These are phyloP conservation scores for Colletotrichum eleusines DNA, from an alignment of 2,329 filamentous ascomycete species.

Conservation along the genomic window DNA sequence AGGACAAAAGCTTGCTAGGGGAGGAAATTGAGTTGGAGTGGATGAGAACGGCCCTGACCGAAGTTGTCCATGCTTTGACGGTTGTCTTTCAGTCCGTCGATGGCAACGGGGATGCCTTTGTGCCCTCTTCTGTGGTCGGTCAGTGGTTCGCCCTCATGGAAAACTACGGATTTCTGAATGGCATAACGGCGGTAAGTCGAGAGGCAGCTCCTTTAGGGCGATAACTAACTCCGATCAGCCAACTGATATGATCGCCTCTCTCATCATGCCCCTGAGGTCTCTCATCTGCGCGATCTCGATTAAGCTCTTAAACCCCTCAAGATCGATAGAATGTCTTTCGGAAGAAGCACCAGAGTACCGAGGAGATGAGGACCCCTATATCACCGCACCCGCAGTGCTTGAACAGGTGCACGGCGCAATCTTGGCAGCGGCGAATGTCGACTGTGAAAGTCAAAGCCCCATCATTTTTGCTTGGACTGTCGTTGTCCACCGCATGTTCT, in stretches of 20 bases:
- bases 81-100: slow-evolving; percentile 79
- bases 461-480: slow-evolving; percentile 86
- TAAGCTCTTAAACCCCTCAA: slow-evolving; percentile 75
- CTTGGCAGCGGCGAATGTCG: slow-evolving; percentile 66
- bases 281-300: slow-evolving; percentile 79
- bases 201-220: background rate
- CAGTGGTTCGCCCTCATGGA: slow-evolving; percentile 83
- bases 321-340: slow-evolving; percentile 66
- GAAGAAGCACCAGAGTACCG: slow-evolving; percentile 48
- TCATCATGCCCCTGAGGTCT: slow-evolving; percentile 75
- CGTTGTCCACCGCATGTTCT: slow-evolving; percentile 77
- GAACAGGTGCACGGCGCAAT: slow-evolving; percentile 80
- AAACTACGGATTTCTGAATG: slow-evolving; percentile 76
- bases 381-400: slow-evolving; percentile 78
- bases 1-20: slow-evolving; percentile 60
- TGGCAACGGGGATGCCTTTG: slow-evolving; percentile 64
- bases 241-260: slow-evolving; percentile 58
- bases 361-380: slow-evolving; percentile 65
- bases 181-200: slow-evolving; percentile 66
- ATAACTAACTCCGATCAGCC: slow-evolving; percentile 44
- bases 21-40: slow-evolving; percentile 71
- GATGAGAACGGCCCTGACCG: slow-evolving; percentile 72
- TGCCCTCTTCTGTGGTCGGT: slow-evolving; percentile 69
- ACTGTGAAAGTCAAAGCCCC: slow-evolving; percentile 74
- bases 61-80: slow-evolving; percentile 80